These are phyloP conservation scores for Skeletonema potamos DNA, from an alignment of 108 stramenopile species.

Conservation along the genomic window DNA sequence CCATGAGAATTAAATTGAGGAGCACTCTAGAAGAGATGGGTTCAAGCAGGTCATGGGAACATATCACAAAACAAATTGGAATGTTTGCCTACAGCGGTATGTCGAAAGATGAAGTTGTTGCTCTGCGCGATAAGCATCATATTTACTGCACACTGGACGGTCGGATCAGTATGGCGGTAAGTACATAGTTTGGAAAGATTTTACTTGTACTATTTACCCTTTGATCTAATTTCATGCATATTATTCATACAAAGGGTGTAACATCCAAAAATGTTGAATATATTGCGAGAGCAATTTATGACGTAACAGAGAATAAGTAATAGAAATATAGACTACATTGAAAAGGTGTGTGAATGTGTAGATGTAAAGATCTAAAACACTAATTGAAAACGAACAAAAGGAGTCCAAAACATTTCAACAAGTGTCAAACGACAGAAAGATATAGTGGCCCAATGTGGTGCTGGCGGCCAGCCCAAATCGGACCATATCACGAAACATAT, in stretches of 20 bases:
- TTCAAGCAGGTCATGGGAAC: conserved; percentile 88
- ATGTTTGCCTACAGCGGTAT: conserved; percentile 99
- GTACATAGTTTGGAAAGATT: conserved; percentile 1
- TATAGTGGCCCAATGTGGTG: no score
- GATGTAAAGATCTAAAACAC: neutral
- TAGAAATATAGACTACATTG: neutral
- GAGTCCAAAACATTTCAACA: no score
- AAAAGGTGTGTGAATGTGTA: neutral
- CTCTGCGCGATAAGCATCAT: conserved; percentile 87
- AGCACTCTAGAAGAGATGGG: conserved; percentile 78
- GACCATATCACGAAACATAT: no score
- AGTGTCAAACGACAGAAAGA: no score
- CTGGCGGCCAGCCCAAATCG: no score
- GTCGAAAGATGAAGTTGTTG: conserved; percentile 88
- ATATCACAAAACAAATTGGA: conserved; percentile 97
- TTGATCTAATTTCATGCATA: neutral
- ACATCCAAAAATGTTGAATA: conserved; percentile 95
- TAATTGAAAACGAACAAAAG: neutral
- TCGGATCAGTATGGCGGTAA: conserved; percentile 96
- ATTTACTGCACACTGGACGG: conserved; percentile 99
- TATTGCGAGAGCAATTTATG: conserved; percentile 92
- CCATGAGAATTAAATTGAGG: conserved; percentile 84
- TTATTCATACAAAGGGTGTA: conserved; percentile 71
- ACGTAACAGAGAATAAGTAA: conserved; percentile 80
- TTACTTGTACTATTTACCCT: neutral